Percentiles rank a stretch among this genome's conserved stretches.
These are phyloP conservation scores for Phyllachora maydis DNA, from an alignment of 2,329 filamentous ascomycete genomes.

Conservation along the genomic window DNA sequence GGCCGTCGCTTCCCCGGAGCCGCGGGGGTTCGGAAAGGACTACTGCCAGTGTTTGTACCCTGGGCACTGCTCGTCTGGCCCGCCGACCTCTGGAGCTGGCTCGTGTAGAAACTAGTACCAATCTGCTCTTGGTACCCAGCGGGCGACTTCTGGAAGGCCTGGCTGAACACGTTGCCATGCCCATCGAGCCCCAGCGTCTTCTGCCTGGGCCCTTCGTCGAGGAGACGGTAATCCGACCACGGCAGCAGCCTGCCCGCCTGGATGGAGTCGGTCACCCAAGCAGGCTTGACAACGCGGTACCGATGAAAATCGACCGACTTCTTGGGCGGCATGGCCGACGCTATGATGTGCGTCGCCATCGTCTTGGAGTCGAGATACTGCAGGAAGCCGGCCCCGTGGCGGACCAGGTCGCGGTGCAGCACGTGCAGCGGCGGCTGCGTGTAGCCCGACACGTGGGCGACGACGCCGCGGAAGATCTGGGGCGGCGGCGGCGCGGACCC, in stretches of 20 bases:
- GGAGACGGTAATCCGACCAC: conserved; percentile 68
- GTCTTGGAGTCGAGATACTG: conserved; percentile 94
- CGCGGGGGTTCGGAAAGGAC: too few relatives aligned
- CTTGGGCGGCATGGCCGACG: conserved; percentile 75
- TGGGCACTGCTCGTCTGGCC: conserved; percentile 5
- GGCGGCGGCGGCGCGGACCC: conserved; percentile 18
- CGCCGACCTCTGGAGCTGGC: conserved; percentile 33
- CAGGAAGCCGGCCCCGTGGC: conserved; percentile 83
- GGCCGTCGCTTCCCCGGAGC: too few relatives aligned
- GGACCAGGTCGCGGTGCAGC: conserved; percentile 70
- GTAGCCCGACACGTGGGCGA: conserved; percentile 86
- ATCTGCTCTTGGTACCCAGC: conserved; percentile 64
- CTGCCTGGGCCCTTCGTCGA: conserved; percentile 70
- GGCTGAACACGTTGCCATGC: conserved; percentile 45
- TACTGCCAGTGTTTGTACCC: conserved; percentile 6
- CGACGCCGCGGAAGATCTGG: conserved; percentile 74
- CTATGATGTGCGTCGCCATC: conserved; percentile 87
- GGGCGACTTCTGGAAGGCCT: conserved; percentile 33
- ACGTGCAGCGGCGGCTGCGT: conserved; percentile 65
- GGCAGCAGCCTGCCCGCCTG: conserved; percentile 60
- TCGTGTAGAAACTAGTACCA: conserved; percentile 63
- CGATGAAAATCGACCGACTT: conserved; percentile 74
- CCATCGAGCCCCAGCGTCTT: conserved; percentile 45
- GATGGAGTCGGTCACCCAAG: conserved; percentile 86
- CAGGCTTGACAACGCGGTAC: conserved; percentile 84